These are phyloP conservation scores for Cladosporium sphaerospermum DNA, from an alignment of 2,329 filamentous ascomycete species.

Conservation along the genomic window DNA sequence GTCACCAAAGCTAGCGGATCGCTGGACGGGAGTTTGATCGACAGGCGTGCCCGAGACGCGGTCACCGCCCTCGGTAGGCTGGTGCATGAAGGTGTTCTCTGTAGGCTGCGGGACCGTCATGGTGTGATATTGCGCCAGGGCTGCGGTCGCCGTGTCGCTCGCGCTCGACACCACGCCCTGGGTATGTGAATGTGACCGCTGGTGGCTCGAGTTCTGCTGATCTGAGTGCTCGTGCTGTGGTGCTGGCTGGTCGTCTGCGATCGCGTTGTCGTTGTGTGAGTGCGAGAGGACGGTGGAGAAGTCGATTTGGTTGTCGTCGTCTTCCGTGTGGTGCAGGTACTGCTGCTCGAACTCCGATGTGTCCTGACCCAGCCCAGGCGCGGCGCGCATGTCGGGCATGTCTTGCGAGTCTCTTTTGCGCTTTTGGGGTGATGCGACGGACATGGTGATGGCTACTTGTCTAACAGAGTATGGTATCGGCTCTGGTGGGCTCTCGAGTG, in stretches of 20 bases:
- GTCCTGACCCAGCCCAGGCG: slow-evolving; percentile 21
- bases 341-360: slow-evolving; percentile 25
- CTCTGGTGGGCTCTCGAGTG: neutral
- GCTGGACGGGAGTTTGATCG: slow-evolving; percentile 15
- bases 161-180: slow-evolving; percentile 35
- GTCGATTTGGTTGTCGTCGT: slow-evolving; percentile 37
- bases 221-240: slow-evolving; percentile 5
- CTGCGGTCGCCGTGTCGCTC: slow-evolving; percentile 56
- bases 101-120: slow-evolving; percentile 54
- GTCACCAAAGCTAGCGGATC: slow-evolving; percentile 15
- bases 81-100: slow-evolving; percentile 42
- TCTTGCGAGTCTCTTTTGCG: slow-evolving; percentile 43
- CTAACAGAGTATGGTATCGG: neutral
- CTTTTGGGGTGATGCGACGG: slow-evolving; percentile 25
- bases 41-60: slow-evolving; percentile 14
- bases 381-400: slow-evolving; percentile 33
- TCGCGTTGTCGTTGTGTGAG: slow-evolving; percentile 5
- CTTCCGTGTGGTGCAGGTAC: slow-evolving; percentile 36
- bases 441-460: neutral
- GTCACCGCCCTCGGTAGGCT: slow-evolving; percentile 16
- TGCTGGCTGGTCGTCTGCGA: slow-evolving; percentile 1
- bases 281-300: slow-evolving; percentile 31
- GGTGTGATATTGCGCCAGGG: slow-evolving; percentile 44
- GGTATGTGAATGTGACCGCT: slow-evolving; percentile 11
- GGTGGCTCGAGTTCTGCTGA: slow-evolving; percentile 13